Conservation (phyloP, 257 asterid genomes). For the Solanum peruvianum region DNA sequence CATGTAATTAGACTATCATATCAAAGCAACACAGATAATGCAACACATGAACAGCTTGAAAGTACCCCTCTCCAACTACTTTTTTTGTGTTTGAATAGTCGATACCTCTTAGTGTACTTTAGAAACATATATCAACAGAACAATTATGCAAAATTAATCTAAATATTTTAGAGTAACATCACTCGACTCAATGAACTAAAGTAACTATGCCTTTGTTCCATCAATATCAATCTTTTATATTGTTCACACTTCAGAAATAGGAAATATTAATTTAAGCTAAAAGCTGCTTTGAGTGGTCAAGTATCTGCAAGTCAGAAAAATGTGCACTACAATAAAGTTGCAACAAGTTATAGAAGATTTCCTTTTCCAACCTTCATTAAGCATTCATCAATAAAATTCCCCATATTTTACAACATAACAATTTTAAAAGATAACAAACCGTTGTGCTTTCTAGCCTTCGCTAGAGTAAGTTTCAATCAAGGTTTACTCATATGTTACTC, state of each 20-base stretch:
- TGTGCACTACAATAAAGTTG: neutral
- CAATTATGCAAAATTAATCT: too few relatives aligned
- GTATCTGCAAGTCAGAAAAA: neutral
- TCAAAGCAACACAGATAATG: too few relatives aligned
- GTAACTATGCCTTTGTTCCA: too few relatives aligned
- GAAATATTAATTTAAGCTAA: neutral
- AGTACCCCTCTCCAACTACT: too few relatives aligned
- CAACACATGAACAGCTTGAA: too few relatives aligned
- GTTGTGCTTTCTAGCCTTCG: conserved; percentile 97
- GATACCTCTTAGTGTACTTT: too few relatives aligned
- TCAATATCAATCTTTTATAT: too few relatives aligned
- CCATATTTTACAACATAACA: neutral
- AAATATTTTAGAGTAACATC: too few relatives aligned
- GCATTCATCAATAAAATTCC: neutral
- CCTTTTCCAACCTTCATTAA: neutral
- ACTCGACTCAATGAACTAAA: too few relatives aligned
- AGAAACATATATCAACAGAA: too few relatives aligned
- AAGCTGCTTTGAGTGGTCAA: neutral
- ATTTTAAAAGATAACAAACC: conserved; percentile 17
- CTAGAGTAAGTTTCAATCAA: conserved; percentile 87
- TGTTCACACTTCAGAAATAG: neutral
- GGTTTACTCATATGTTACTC: conserved; percentile 72
- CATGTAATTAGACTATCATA: neutral
- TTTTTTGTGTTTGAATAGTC: too few relatives aligned
- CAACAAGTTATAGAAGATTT: neutral